Conservation (phyloP, 208 protist species). For the Naegleria fowleri region DNA sequence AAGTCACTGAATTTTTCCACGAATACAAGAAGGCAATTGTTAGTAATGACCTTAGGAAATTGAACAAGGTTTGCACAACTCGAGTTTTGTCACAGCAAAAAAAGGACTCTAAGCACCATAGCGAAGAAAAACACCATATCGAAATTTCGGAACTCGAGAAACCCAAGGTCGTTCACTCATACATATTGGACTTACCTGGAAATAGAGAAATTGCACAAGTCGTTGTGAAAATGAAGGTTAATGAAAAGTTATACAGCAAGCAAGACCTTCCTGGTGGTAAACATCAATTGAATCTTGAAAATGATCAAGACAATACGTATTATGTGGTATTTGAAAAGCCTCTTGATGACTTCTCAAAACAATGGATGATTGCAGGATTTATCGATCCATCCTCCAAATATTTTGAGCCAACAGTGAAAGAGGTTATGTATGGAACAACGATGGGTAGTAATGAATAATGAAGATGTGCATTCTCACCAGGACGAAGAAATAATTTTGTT, state of each 20-base stretch:
- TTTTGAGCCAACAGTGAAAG: background rate
- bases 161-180: background rate
- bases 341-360: background rate
- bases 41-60: background rate
- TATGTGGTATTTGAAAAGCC: background rate
- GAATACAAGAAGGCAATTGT: background rate
- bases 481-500: too few relatives aligned
- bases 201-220: background rate
- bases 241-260: background rate
- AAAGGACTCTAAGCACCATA: background rate
- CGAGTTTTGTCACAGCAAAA: background rate
- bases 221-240: background rate
- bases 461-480: too few relatives aligned
- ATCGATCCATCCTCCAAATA: background rate
- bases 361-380: background rate
- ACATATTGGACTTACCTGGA: background rate
- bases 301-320: background rate
- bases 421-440: background rate
- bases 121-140: background rate
- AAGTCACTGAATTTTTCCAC: background rate
- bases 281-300: background rate
- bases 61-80: background rate
- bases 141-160: background rate
- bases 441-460: too few relatives aligned
- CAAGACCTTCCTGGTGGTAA: background rate